These are phyloP conservation scores for Gracilariopsis chorda DNA, from an alignment of 23 red algal species.

Conservation along the genomic window DNA sequence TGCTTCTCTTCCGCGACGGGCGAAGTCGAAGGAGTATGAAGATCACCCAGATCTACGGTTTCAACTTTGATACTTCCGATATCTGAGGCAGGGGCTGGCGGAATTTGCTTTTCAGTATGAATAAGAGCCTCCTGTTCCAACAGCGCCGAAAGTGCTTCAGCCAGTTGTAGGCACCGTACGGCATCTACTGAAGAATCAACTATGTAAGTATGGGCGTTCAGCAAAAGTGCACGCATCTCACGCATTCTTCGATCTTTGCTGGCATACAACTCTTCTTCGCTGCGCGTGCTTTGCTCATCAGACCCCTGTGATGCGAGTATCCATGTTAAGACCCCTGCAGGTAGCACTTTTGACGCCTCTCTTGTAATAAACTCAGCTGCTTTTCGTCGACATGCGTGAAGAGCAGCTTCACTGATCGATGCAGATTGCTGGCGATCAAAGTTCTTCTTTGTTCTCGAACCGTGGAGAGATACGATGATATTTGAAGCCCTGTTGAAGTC, in stretches of 20 bases:
- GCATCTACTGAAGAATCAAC: conserved; percentile 65
- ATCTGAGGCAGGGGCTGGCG: not conserved
- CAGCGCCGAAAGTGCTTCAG: conserved; percentile 59
- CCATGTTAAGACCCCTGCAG: conserved; percentile 33
- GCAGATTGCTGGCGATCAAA: conserved; percentile 31
- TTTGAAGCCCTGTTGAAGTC: conserved; percentile 46
- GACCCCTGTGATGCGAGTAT: not conserved
- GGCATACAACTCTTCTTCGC: not conserved
- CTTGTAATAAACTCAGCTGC: conserved; percentile 23
- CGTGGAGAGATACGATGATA: conserved; percentile 29
- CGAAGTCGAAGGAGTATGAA: too few species aligned
- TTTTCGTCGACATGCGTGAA: conserved; percentile 54
- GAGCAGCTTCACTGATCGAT: conserved; percentile 52
- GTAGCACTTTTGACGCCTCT: conserved; percentile 3
- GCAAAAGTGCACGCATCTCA: conserved; percentile 29
- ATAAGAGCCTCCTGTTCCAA: conserved; percentile 12
- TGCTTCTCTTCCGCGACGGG: too few species aligned
- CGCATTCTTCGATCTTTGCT: not conserved
- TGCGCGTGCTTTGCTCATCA: not conserved
- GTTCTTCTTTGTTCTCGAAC: not conserved
- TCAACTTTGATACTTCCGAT: not conserved
- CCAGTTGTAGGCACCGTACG: conserved; percentile 58
- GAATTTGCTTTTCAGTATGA: not conserved
- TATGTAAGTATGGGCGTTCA: conserved; percentile 44
- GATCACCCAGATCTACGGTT: conserved; percentile 2